Conservation (phyloP, 192 early-diverging fungal species). For the Coemansia sp. region DNA sequence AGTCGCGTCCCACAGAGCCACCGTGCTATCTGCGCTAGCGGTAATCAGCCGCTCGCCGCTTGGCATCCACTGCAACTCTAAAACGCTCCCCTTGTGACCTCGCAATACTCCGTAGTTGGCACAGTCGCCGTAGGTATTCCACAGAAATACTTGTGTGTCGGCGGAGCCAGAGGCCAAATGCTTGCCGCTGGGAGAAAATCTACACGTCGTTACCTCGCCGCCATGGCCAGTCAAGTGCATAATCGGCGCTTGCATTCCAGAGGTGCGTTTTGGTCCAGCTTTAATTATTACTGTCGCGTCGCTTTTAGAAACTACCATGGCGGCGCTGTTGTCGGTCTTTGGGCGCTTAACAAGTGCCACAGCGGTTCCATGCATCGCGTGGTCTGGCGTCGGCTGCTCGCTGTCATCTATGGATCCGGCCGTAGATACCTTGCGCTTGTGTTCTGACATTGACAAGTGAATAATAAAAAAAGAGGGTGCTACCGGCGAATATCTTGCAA, state of each 20-base stretch:
- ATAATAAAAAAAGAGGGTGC: background rate
- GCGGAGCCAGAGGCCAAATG: constrained; percentile 81
- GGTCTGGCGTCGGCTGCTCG: background rate
- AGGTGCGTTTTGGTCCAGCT: constrained; percentile 63
- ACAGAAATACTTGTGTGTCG: constrained; percentile 87
- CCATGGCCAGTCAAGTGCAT: constrained; percentile 84
- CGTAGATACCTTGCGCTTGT: constrained; percentile 38
- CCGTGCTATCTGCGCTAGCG: constrained; percentile 79
- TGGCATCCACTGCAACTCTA: constrained; percentile 92
- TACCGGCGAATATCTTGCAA: background rate
- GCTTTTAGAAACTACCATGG: background rate
- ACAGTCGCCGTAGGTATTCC: constrained; percentile 93
- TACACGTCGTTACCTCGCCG: constrained; percentile 80
- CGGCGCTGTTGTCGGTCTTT: constrained; percentile 20
- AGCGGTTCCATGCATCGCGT: constrained; percentile 25
- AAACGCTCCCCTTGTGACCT: constrained; percentile 82
- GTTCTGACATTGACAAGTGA: constrained; percentile 29
- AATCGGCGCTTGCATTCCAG: constrained; percentile 79
- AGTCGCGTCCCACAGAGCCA: constrained; percentile 81
- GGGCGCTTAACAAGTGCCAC: constrained; percentile 52
- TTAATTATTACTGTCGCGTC: constrained; percentile 24
- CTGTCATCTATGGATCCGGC: constrained; percentile 12
- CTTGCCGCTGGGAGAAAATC: constrained; percentile 85
- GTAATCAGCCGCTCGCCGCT: constrained; percentile 80
- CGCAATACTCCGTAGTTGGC: constrained; percentile 85